Base-by-base conservation (phyloP, 768 basidiomycete genomes). In the Neoboletus brunneissimus region DNA sequence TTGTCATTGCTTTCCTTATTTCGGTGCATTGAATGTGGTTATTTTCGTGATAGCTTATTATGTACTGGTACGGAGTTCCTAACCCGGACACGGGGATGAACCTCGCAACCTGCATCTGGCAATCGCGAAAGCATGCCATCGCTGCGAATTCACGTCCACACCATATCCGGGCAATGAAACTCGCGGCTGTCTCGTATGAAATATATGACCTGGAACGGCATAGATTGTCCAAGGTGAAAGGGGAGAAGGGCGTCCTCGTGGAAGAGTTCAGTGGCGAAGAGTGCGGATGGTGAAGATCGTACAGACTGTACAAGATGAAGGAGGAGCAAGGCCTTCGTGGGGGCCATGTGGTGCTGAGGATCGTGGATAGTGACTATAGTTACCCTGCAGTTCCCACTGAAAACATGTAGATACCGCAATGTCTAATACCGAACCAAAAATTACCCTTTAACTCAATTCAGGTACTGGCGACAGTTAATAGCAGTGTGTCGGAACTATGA, bases 21-120 rank as follows among this genome's bases (percentile, higher is more conserved):
- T 38, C 23, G 51, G 18, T 35, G 20, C 20, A 49, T 41, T 61
- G 49, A 67, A 41, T 31, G 22, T 22, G 11, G 15, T 9, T 20
- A 57, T 53, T 40, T 41, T 34, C 43, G 22, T 37, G 47, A 40
- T 55, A 91, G 83, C 77, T 98, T 32, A 81, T 97, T 50, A 77
- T 95, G 68, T 98, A 98, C 71, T 98, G 96, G 95, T 95, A 94
- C 63, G 94, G 94, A 11, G 79, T 87, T 31, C 94, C 94, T 1
- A 75, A 91, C 62, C 79, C 80, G 48, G 69, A 77, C 37, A 89
- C 89, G 0, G 86, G 93, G 2, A 77, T 89, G 73, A 98, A 98
- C 71, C 83, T 97, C 52, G 94, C 95, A 9, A 97, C 94, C 18
- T 98, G 95, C 75, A 88, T 98, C 41, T 98, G 96, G 95, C 87